phyloP scores from a whole-genome alignment of 139 green algal genomes.

The Tetradesmus lagerheimii region DNA sequence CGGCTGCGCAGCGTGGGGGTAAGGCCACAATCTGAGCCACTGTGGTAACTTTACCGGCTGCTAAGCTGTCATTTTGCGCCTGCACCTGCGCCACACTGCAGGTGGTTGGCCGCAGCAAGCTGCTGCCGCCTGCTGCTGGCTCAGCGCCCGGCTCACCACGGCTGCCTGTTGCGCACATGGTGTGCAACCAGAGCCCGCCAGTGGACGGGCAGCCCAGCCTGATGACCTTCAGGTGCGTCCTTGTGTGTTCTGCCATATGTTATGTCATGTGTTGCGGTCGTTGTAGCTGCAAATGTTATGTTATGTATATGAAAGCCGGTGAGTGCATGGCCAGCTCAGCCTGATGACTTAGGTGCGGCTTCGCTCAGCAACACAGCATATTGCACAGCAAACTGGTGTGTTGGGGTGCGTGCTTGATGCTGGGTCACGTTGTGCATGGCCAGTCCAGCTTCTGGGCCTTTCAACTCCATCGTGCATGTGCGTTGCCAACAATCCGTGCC shows the following conservation, averaged over 20 bases:
- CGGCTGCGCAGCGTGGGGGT: no score
- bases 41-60: no score
- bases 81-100: no score
- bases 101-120: constrained; percentile 56
- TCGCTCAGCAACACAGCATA: no score
- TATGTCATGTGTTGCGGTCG: not conserved
- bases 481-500: not conserved
- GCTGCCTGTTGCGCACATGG: constrained; percentile 97
- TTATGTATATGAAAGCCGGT: constrained; percentile 91
- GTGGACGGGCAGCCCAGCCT: constrained; percentile 90
- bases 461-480: no score
- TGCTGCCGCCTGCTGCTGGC: constrained; percentile 49
- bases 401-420: not conserved
- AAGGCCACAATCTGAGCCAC: no score
- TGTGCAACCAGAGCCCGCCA: constrained; percentile 95
- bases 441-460: not conserved
- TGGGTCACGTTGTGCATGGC: not conserved
- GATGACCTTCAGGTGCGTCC: constrained; percentile 91
- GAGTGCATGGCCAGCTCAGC: constrained; percentile 86
- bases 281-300: constrained; percentile 90
- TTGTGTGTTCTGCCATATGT: no score
- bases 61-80: no score
- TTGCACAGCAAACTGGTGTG: no score
- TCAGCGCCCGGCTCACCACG: constrained; percentile 69
- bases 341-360: constrained; percentile 91